Evolutionary conservation across 345 rosid genomes (phyloP), one percentile per base, ranked within the genome.

Genomic region (Eucalyptus microcorys): DNA sequence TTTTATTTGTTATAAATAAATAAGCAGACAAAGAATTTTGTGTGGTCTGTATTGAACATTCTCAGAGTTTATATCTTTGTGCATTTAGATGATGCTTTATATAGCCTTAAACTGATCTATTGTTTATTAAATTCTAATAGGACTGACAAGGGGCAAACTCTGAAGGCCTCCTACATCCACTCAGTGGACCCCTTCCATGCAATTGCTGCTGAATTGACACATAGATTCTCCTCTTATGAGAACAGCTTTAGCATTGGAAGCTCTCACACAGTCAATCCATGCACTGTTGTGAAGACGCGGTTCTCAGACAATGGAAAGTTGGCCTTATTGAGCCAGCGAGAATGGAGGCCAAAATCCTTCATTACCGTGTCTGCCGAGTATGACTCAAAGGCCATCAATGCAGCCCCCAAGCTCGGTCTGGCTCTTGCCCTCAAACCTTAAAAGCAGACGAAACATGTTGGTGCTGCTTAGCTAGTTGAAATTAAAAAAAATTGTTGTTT

Each of bases 321-420:
- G 87, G 97, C 94, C 27, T 89, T 95, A 93, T 93, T 93, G 26
- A 93, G 91, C 87, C 97, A 96, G 90, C 94, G 90, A 48, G 97
- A 94, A 89, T 96, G 99, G 99, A 95, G 98, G 92, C 96, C 96
- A 3, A 96, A 94, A 87, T 96, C 99, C 7, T 92, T 93, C 37
- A 53, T 95, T 42, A 96, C 95, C 1, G 61, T 96, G 57, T 96
- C 99, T 7, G 96, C 96, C 0, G 99, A 96, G 92, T 94, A 92
- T 50, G 98, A 96, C 90, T 88, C 96, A 4, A 95, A 94, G 90
- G 90, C 95, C 86, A 88, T 88, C 79, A 91, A 90, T 89, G 91
- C 96, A 83, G 88, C 94, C 49, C 96, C 97, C 5, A 96, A 93
- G 95, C 27, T 94, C 30, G 99, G 99, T 89, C 96, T 96, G 14